Percentiles rank a stretch among this genome's conserved stretches.
Evolutionary conservation across 2,329 filamentous ascomycete genomes (phyloP).

Genomic region (Cladosporium sphaerospermum): DNA sequence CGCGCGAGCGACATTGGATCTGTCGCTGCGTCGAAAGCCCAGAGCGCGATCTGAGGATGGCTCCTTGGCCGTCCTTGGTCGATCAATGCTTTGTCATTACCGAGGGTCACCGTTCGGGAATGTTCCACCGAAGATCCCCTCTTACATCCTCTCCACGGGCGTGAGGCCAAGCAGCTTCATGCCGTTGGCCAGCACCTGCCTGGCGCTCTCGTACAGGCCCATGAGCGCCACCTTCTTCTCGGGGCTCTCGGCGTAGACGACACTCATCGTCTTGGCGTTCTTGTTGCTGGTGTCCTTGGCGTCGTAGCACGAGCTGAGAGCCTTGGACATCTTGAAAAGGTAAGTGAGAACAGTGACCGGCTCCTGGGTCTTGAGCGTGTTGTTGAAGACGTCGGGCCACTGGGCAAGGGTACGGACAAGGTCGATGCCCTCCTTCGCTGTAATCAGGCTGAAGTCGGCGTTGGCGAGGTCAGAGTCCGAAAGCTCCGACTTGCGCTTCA

Average conservation of each 20-base stretch:
- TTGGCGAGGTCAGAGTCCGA: slow-evolving; percentile 49
- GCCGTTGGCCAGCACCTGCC: slow-evolving; percentile 71
- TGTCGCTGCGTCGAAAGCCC: too few relatives aligned
- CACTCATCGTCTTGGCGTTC: slow-evolving; percentile 51
- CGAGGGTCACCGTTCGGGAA: neutral
- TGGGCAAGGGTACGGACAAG: slow-evolving; percentile 70
- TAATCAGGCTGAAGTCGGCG: slow-evolving; percentile 63
- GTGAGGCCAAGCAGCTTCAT: slow-evolving; percentile 75
- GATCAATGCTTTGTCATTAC: neutral
- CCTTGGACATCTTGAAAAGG: slow-evolving; percentile 81
- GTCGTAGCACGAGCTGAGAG: slow-evolving; percentile 73
- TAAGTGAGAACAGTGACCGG: slow-evolving; percentile 63
- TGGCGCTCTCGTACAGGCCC: slow-evolving; percentile 70
- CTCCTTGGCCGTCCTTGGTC: neutral
- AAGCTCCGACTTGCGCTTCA: slow-evolving; percentile 51
- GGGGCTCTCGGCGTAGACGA: slow-evolving; percentile 66
- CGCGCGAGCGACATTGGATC: too few relatives aligned
- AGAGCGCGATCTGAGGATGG: neutral
- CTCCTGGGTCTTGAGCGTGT: slow-evolving; percentile 78
- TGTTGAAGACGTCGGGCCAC: slow-evolving; percentile 78
- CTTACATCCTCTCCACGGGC: slow-evolving; percentile 60
- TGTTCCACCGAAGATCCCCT: neutral
- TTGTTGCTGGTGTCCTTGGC: slow-evolving; percentile 39
- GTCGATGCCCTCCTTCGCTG: slow-evolving; percentile 65
- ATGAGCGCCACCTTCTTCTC: slow-evolving; percentile 66